Conservation (phyloP, 305 asterid species). For the Rubia tinctorum region DNA sequence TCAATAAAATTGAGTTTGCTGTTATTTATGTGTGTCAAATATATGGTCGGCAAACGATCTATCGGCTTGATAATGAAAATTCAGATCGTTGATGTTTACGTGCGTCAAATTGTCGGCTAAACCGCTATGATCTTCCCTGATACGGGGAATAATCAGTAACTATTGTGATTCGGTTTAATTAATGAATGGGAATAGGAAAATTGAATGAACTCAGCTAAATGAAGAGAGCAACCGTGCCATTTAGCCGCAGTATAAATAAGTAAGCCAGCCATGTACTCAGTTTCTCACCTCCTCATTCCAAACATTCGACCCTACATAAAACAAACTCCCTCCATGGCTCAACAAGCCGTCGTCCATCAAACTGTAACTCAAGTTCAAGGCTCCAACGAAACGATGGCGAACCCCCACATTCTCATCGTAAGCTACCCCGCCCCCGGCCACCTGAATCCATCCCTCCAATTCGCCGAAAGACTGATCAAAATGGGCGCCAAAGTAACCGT, state of each 20-base stretch:
- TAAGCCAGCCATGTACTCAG: not conserved
- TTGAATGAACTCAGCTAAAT: no score
- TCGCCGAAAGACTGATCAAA: conserved; percentile 28
- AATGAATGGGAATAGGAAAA: no score
- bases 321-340: not conserved
- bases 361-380: not conserved
- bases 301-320: not conserved
- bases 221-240: no score
- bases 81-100: not conserved
- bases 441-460: conserved; percentile 42
- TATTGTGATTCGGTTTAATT: no score
- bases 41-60: not conserved
- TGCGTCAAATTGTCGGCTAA: not conserved
- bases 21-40: not conserved
- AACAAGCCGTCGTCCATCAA: not conserved
- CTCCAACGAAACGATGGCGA: not conserved
- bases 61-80: no score
- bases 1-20: not conserved
- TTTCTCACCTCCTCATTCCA: not conserved
- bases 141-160: no score
- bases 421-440: conserved; percentile 47
- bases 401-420: conserved; percentile 25
- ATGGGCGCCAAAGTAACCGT: conserved; percentile 23
- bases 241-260: not conserved
- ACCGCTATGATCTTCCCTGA: no score